phyloP scores from a whole-genome alignment of 1,139 yeast species.

The Sugiyamaella neomexicana region DNA sequence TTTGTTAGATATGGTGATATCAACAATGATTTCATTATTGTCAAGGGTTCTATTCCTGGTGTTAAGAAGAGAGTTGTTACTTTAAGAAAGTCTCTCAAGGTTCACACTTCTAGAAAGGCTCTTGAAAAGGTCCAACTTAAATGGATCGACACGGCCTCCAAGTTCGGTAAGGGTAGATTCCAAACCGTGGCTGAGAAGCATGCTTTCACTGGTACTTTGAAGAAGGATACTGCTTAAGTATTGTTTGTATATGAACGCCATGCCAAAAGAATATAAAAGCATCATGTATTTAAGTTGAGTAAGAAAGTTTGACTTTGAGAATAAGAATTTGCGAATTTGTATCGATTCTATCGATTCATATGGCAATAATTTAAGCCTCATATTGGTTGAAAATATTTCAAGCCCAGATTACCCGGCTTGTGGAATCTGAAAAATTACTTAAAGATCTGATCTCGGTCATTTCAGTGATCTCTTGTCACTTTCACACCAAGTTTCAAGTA shows the following conservation, averaged over 20 bases:
- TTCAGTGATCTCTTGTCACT: background rate
- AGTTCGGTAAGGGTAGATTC: constrained; percentile 99
- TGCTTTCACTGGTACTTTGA: constrained; percentile 99
- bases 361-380: too few relatives aligned
- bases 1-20: constrained; percentile 99
- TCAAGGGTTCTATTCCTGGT: constrained; percentile 99
- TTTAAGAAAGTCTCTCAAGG: constrained; percentile 97
- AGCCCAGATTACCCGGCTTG: background rate
- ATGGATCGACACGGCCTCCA: constrained; percentile 99
- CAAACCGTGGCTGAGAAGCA: constrained; percentile 99
- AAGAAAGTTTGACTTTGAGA: too few relatives aligned
- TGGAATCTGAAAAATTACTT: background rate
- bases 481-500: background rate
- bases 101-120: constrained; percentile 97
- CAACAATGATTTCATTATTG: constrained; percentile 94
- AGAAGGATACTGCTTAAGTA: constrained; percentile 68
- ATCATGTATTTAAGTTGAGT: constrained; percentile 13
- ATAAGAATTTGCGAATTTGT: too few relatives aligned
- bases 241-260: background rate
- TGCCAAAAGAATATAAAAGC: constrained; percentile 2
- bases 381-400: too few relatives aligned
- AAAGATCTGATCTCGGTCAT: too few relatives aligned
- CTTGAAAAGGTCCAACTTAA: constrained; percentile 94
- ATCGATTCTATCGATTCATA: too few relatives aligned
- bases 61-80: constrained; percentile 99